Evolutionary conservation across 176 grass and related monocot genomes (phyloP), one percentile per base, ranked within the genome.

Genomic region (Miscanthus lutarioriparius): DNA sequence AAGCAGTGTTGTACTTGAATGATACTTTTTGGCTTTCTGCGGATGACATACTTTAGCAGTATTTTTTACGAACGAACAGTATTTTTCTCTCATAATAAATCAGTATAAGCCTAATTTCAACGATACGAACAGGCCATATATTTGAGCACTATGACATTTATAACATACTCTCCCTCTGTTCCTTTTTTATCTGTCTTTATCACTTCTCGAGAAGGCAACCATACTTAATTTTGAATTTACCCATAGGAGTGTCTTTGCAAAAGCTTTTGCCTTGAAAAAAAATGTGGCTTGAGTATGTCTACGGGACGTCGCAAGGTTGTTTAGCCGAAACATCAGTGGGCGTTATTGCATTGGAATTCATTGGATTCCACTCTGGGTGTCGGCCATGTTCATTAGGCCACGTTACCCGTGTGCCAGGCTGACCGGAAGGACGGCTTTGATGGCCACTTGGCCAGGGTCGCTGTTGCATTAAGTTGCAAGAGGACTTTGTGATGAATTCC

Each of bases 361-460:
- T 49, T 64, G 62, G 70, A 19, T 30, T 25, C 43, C 4, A 0
- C 14, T 25, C 43, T 1, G 27, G 20, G 4, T 8, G 28, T 8
- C 7, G 27, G 73, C 48, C 48, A 76, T 36, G 48, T 36, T 19
- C 72, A 36, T 25, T 15, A 9, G 0, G 1, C 20, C 61, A 35
- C 2, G 8, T 64, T 43, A 38, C 27, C 25, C 26, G 17, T 27
- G n/a, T 12, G 23, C 70, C 81, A 64, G 51, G 17, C 51, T 35
- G 53, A 74, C 81, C 16, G 38, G 10, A 25, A 74, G 49, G 70
- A 74, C 53, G 38, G 70, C 37, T 14, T 83, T 79, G 13, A 64
- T 49, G 13, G 20, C 33, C 3, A 35, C n/a, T n/a, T n/a, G n/a
- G n/a, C n/a, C n/a, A n/a, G n/a, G 33, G 76, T 86, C 51, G 67